Evolutionary conservation across 2,329 filamentous ascomycete genomes (phyloP), one percentile per base, ranked within the genome.

Genomic region (Phaeoacremonium minimum): DNA sequence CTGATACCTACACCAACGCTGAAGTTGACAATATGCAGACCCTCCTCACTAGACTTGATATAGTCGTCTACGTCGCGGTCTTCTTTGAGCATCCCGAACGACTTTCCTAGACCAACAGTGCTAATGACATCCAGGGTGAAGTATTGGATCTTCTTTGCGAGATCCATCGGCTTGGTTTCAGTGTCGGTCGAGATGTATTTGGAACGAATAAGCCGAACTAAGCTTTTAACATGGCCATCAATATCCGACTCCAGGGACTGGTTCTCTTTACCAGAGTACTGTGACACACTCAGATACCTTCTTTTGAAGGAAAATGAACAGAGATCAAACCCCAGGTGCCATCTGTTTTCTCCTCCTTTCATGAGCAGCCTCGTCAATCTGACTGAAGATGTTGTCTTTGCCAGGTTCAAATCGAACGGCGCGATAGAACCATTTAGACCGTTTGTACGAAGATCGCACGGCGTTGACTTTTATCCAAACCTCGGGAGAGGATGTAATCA

Each of bases 181-280:
- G 33, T 14, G 1, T 55, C 43, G 6, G 44, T 54, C 0, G 62
- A 64, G 3, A 65, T 44, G 36, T 75, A 77, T 29, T 66, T 67
- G 4, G 43, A 45, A 17, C 57, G 55, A 17, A 77, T 57, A 3
- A 77, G 60, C 3, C 53, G 20, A 9, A 75, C 36, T 1, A 76
- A 50, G 9, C 71, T 63, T 19, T 55, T 43, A 7, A 79, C 51
- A 9, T 67, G 63, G 6, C 55, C 42, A 40, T 80, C 68, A 17
- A 80, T 64, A 5, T 67, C 61, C 1, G 50, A 45, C 41, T 79
- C 74, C 4, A 78, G 51, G 1, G 60, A 58, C 2, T 63, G 57
- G 22, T 77, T 77, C 33, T 77, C 75, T 36, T 71, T 66, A 4
- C 74, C 73, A 3, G 73, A 69, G 46, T 78, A 80, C 71, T 71